These are phyloP conservation scores for Trichoderma atrobrunneum DNA, from an alignment of 2,329 filamentous ascomycete genomes.

Conservation along the genomic window DNA sequence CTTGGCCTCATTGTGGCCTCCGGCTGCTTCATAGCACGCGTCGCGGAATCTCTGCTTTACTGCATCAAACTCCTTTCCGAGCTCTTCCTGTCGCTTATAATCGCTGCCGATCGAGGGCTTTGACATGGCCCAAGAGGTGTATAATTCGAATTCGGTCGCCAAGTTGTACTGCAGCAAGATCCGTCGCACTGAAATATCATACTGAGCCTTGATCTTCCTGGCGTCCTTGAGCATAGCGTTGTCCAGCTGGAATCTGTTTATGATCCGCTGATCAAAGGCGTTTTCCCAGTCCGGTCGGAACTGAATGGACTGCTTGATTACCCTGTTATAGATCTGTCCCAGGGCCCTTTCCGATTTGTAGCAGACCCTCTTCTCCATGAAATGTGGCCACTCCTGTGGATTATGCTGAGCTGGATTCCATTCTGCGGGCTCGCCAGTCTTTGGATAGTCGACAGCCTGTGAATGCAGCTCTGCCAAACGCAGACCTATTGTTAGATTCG, in stretches of 20 bases:
- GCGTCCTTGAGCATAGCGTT: constrained; percentile 57
- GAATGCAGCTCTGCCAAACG: constrained; percentile 80
- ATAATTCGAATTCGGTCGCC: constrained; percentile 85
- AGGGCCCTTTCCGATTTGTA: constrained; percentile 72
- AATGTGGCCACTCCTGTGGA: constrained; percentile 75
- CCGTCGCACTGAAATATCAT: constrained; percentile 72
- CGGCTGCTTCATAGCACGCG: constrained; percentile 63
- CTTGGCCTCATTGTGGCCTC: constrained; percentile 53
- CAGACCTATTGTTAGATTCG: constrained; percentile 47
- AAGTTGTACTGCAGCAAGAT: constrained; percentile 86
- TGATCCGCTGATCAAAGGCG: constrained; percentile 73
- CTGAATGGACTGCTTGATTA: constrained; percentile 53
- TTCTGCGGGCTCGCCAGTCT: constrained; percentile 75
- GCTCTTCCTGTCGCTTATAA: constrained; percentile 84
- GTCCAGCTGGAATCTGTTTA: constrained; percentile 58
- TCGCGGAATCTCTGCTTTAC: constrained; percentile 69
- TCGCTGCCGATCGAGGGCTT: constrained; percentile 70
- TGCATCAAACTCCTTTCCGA: constrained; percentile 63
- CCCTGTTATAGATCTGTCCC: constrained; percentile 77
- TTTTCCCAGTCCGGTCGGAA: constrained; percentile 72
- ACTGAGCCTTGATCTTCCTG: constrained; percentile 66
- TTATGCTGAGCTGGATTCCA: constrained; percentile 57
- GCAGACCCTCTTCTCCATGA: constrained; percentile 68
- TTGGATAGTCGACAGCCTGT: constrained; percentile 88
- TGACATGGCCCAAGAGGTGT: constrained; percentile 77